Percentiles rank a stretch among this genome's conserved stretches.
Evolutionary conservation across 345 rosid species (phyloP).

Genomic region (Kernera saxatilis): DNA sequence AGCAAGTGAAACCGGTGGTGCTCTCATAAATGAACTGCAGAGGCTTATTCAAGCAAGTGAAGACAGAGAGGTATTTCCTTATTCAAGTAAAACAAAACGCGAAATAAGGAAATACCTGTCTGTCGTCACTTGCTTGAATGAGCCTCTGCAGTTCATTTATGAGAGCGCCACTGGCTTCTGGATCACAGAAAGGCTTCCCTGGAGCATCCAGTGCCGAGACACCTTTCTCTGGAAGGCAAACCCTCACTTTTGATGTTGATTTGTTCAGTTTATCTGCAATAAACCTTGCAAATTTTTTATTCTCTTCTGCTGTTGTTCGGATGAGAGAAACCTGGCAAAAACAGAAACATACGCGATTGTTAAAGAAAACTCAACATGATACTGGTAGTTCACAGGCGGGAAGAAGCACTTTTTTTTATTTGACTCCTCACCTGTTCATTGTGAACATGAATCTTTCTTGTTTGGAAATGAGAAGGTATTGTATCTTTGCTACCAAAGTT

Average conservation of each 20-base stretch:
- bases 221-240: constrained; percentile 80
- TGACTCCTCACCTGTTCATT: constrained; percentile 60
- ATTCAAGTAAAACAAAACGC: too few relatives aligned
- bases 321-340: constrained; percentile 66
- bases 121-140: constrained; percentile 51
- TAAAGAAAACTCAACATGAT: background rate
- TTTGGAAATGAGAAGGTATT: constrained; percentile 59
- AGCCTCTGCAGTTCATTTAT: constrained; percentile 54
- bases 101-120: constrained; percentile 44
- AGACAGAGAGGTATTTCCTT: constrained; percentile 47
- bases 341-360: background rate
- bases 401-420: background rate
- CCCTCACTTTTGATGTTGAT: constrained; percentile 52
- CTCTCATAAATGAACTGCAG: constrained; percentile 35
- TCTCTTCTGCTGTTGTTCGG: constrained; percentile 80
- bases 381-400: background rate
- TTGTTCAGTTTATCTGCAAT: constrained; percentile 78
- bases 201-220: constrained; percentile 81
- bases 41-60: constrained; percentile 49
- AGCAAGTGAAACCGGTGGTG: background rate
- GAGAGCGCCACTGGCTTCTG: constrained; percentile 61
- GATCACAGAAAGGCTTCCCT: constrained; percentile 75
- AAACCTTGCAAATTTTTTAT: constrained; percentile 61
- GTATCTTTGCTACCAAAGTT: constrained; percentile 79
- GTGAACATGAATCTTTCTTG: constrained; percentile 70